phyloP scores from a whole-genome alignment of 768 basidiomycete species.

The Mycena sanguinolenta region DNA sequence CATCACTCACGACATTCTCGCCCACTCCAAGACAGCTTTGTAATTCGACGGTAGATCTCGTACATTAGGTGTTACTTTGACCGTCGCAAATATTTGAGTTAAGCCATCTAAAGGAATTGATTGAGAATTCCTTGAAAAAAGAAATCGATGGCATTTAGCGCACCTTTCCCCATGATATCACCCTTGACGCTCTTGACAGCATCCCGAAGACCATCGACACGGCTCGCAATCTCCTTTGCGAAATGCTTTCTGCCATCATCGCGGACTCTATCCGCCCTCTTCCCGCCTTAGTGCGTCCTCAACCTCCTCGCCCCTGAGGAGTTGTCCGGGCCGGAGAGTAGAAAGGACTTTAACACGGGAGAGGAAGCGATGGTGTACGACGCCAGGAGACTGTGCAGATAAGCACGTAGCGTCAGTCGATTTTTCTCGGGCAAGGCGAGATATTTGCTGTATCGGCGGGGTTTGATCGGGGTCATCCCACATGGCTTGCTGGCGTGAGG shows the following conservation, averaged over 20 bases:
- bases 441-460: constrained; percentile 43
- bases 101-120: constrained; percentile 76
- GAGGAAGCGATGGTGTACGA: constrained; percentile 84
- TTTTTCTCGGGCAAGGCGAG: constrained; percentile 91
- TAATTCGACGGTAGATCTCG: constrained; percentile 87
- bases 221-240: constrained; percentile 84
- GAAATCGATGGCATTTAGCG: neutral
- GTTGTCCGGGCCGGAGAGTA: constrained; percentile 82
- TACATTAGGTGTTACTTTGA: constrained; percentile 84
- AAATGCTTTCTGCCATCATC: constrained; percentile 92
- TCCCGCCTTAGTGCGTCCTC: constrained; percentile 86
- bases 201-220: constrained; percentile 90
- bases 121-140: neutral
- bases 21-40: constrained; percentile 95
- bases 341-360: constrained; percentile 87
- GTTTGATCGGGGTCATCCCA: constrained; percentile 38
- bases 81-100: constrained; percentile 87
- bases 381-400: constrained; percentile 85
- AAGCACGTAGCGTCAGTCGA: constrained; percentile 91
- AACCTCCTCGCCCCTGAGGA: constrained; percentile 77
- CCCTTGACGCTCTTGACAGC: constrained; percentile 92
- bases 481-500: constrained; percentile 34
- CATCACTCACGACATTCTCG: constrained; percentile 87
- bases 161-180: constrained; percentile 91
- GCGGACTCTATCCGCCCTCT: constrained; percentile 87